Conservation (phyloP, 345 rosid genomes). For the Viola odorata region DNA sequence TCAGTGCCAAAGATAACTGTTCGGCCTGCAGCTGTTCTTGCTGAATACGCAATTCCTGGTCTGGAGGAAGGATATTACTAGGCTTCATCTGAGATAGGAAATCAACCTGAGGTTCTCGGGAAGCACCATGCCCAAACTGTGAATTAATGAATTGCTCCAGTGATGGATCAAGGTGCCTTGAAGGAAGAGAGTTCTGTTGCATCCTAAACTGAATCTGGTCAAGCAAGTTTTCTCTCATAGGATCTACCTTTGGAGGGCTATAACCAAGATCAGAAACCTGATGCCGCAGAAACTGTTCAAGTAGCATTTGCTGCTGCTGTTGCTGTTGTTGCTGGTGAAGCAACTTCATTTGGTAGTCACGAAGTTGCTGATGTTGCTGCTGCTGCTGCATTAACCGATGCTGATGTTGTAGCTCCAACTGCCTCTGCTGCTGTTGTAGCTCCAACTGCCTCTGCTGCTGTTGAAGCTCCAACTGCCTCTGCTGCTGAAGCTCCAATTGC, state of each 20-base stretch:
- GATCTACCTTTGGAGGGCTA: slow-evolving; percentile 20
- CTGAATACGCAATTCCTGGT: slow-evolving; percentile 26
- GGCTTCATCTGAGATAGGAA: slow-evolving; percentile 28
- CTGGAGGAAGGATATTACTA: slow-evolving; percentile 24
- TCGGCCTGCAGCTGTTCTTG: slow-evolving; percentile 35
- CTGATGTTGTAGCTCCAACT: slow-evolving; percentile 41
- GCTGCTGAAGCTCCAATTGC: slow-evolving; percentile 49
- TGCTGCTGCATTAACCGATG: slow-evolving; percentile 47
- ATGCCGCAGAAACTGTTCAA: slow-evolving; percentile 31
- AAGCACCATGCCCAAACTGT: slow-evolving; percentile 25
- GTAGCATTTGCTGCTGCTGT: slow-evolving; percentile 14
- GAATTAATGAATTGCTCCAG: slow-evolving; percentile 32
- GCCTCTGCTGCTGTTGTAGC: slow-evolving; percentile 30
- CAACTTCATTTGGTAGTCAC: not conserved
- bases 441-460: slow-evolving; percentile 42
- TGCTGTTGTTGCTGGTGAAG: not conserved
- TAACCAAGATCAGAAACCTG: slow-evolving; percentile 31
- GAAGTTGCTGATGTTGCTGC: slow-evolving; percentile 12
- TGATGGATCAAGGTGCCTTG: slow-evolving; percentile 28
- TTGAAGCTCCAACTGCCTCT: slow-evolving; percentile 54
- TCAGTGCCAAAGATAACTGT: slow-evolving; percentile 30
- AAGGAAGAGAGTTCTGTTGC: slow-evolving; percentile 19
- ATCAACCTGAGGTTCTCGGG: slow-evolving; percentile 23
- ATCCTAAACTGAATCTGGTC: slow-evolving; percentile 31
- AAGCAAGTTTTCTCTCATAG: slow-evolving; percentile 18